Percentiles rank a stretch among this genome's conserved stretches.
Evolutionary conservation across 2,329 filamentous ascomycete species (phyloP).

Genomic region (Myriosclerotinia duriaeana): DNA sequence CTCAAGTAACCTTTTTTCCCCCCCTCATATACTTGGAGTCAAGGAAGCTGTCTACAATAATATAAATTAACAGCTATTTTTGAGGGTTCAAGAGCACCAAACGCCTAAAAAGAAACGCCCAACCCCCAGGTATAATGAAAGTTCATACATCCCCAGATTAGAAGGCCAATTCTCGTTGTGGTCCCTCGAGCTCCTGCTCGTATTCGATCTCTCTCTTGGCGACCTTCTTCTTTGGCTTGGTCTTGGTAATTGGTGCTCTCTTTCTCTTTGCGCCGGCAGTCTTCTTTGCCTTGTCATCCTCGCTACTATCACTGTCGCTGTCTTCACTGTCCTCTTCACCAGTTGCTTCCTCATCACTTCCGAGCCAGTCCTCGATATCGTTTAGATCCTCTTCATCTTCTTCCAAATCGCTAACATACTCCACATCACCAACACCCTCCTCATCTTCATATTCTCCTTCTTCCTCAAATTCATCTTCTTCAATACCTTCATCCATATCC

Average conservation of each 20-base stretch:
- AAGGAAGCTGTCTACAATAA: conserved; percentile 2
- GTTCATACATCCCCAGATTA: conserved; percentile 20
- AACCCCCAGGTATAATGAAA: conserved; percentile 26
- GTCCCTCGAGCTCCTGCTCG: conserved; percentile 59
- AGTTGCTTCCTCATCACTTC: conserved; percentile 52
- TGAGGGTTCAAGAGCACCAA: neutral
- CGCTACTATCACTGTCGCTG: conserved; percentile 52
- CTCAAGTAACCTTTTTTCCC: neutral
- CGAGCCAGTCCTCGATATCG: conserved; percentile 91
- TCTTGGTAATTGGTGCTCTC: conserved; percentile 38
- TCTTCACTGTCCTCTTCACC: conserved; percentile 55
- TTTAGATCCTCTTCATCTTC: conserved; percentile 77
- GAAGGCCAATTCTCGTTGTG: conserved; percentile 29
- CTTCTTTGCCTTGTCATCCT: conserved; percentile 57
- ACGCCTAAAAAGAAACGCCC: conserved; percentile 18
- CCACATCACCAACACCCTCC: conserved; percentile 71
- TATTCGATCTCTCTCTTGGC: conserved; percentile 69
- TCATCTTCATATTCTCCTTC: conserved; percentile 64
- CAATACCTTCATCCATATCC: conserved; percentile 84
- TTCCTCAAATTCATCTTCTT: conserved; percentile 69
- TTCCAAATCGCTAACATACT: conserved; percentile 91
- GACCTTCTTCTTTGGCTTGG: conserved; percentile 50
- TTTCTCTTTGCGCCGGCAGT: conserved; percentile 55
- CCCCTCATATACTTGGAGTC: neutral
- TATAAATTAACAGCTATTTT: conserved; percentile 19